Percentiles rank a stretch among this genome's conserved stretches.
phyloP scores from a whole-genome alignment of 805 yeast species.

The Sugiyamaella valdiviana region DNA sequence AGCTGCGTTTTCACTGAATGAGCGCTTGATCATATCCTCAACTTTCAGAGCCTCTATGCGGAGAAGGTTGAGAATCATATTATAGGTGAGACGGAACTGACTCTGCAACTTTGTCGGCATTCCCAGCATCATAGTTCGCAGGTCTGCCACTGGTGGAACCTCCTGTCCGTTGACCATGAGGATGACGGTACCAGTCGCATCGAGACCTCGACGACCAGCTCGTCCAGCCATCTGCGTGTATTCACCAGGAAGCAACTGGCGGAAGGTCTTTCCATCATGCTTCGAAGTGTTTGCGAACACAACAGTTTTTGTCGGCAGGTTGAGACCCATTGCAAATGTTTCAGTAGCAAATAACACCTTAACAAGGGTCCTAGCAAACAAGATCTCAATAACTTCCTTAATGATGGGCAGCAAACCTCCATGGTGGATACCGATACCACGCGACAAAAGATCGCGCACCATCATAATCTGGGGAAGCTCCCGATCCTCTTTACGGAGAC shows the following conservation, averaged over 20 bases:
- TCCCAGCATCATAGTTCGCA: slow-evolving; percentile 81
- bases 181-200: slow-evolving; percentile 88
- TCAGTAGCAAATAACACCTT: slow-evolving; percentile 95
- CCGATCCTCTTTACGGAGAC: slow-evolving; percentile 87
- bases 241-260: slow-evolving; percentile 88
- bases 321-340: slow-evolving; percentile 98
- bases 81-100: slow-evolving; percentile 90
- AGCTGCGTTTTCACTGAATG: slow-evolving; percentile 85
- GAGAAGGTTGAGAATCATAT: slow-evolving; percentile 84
- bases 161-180: slow-evolving; percentile 56
- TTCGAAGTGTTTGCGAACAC: slow-evolving; percentile 80
- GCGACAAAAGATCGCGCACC: slow-evolving; percentile 69
- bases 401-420: slow-evolving; percentile 92
- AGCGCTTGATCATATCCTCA: slow-evolving; percentile 97
- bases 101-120: slow-evolving; percentile 83
- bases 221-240: slow-evolving; percentile 98
- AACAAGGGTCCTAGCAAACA: slow-evolving; percentile 79
- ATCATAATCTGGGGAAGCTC: slow-evolving; percentile 86
- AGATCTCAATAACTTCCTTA: slow-evolving; percentile 85
- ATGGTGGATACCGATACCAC: slow-evolving; percentile 96
- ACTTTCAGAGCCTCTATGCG: slow-evolving; percentile 92
- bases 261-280: slow-evolving; percentile 80
- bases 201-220: slow-evolving; percentile 97
- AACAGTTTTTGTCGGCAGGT: slow-evolving; percentile 93
- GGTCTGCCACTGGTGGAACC: slow-evolving; percentile 36